These are phyloP conservation scores for Ceratopteris richardii DNA, from an alignment of 75 land plant species.

Conservation along the genomic window DNA sequence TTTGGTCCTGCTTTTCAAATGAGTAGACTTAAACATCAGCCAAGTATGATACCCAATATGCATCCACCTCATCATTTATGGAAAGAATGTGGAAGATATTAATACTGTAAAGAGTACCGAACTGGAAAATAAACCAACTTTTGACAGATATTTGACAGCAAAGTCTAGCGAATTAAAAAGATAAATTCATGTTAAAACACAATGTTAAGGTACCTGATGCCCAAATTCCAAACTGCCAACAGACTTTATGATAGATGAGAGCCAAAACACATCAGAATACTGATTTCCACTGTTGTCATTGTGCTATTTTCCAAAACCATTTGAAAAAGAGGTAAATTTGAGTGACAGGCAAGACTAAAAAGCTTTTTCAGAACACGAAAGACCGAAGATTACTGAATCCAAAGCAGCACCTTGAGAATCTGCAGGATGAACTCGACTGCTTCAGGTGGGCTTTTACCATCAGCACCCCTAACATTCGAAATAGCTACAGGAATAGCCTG, in stretches of 20 bases:
- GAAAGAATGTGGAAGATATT: too few species aligned
- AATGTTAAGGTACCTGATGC: constrained; percentile 79
- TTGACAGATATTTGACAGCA: too few species aligned
- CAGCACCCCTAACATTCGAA: constrained; percentile 57
- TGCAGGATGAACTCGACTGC: constrained; percentile 83
- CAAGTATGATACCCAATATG: too few species aligned
- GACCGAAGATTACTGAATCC: not conserved
- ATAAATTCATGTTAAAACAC: too few species aligned
- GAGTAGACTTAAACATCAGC: too few species aligned
- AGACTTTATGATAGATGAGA: constrained; percentile 69
- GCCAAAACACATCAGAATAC: constrained; percentile 89
- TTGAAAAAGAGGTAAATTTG: too few species aligned
- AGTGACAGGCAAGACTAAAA: not conserved
- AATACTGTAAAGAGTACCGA: too few species aligned
- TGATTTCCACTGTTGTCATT: constrained; percentile 92
- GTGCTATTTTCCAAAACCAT: constrained; percentile 55
- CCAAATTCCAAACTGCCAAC: constrained; percentile 91
- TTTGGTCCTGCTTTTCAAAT: too few species aligned
- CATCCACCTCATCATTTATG: too few species aligned
- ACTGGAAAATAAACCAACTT: too few species aligned
- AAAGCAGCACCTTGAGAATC: constrained; percentile 58
- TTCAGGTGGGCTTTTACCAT: constrained; percentile 80
- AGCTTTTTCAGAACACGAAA: not conserved
- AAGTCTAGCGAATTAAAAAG: too few species aligned
- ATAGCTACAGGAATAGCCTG: constrained; percentile 90